phyloP scores from a whole-genome alignment of 768 basidiomycete species.

The Suillus plorans region DNA sequence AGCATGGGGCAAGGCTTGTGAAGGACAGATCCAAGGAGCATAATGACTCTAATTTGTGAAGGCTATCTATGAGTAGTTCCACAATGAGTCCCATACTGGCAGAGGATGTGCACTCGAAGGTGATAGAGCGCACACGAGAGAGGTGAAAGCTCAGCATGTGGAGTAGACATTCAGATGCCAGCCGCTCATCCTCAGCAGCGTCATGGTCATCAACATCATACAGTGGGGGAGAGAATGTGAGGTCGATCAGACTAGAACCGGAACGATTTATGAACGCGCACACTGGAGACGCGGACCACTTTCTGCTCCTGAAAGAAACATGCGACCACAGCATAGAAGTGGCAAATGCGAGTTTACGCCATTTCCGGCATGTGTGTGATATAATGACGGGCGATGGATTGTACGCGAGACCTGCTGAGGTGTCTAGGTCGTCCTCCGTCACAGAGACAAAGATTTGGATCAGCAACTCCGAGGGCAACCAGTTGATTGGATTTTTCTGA shows the following conservation, averaged over 20 bases:
- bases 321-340: constrained; percentile 47
- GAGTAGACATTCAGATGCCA: constrained; percentile 27
- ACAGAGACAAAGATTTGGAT: constrained; percentile 41
- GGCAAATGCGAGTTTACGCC: constrained; percentile 45
- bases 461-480: constrained; percentile 51
- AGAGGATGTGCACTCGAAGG: constrained; percentile 32
- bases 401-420: constrained; percentile 22
- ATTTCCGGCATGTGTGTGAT: constrained; percentile 50
- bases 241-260: constrained; percentile 31
- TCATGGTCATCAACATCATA: constrained; percentile 11
- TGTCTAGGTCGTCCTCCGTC: constrained; percentile 24
- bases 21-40: constrained; percentile 31
- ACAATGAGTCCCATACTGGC: constrained; percentile 30
- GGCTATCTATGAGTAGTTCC: constrained; percentile 11
- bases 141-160: constrained; percentile 19
- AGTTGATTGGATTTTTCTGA: constrained; percentile 46
- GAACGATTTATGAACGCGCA: constrained; percentile 38
- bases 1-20: constrained; percentile 24
- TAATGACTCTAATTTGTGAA: constrained; percentile 22
- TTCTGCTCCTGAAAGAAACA: constrained; percentile 29
- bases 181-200: constrained; percentile 15
- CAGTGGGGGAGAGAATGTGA: constrained; percentile 32
- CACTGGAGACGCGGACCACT: constrained; percentile 24
- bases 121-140: constrained; percentile 32
- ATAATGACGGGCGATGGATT: constrained; percentile 38